A percentile compares a stretch with the other conserved stretches of the same genome.
These are phyloP conservation scores for Pythium monospermum DNA, from an alignment of 352 stramenopile genomes.

Conservation along the genomic window DNA sequence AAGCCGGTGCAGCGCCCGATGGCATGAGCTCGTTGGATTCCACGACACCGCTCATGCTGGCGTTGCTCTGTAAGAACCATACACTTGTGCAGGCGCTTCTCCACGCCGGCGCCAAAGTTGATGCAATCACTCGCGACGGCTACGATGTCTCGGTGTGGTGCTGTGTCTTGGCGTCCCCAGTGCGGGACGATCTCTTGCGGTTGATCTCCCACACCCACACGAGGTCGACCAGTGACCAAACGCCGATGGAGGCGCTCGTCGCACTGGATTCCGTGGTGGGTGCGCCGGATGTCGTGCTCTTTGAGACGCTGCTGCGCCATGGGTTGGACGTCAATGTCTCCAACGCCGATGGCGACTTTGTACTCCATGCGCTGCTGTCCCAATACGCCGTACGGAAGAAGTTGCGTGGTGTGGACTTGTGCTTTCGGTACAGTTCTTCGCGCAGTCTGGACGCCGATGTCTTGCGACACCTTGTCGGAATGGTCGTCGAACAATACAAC, in stretches of 20 bases:
- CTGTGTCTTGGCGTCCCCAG: slow-evolving; percentile 37
- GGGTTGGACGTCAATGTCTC: slow-evolving; percentile 59
- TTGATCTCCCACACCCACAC: slow-evolving; percentile 17
- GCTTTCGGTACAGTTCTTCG: slow-evolving; percentile 49
- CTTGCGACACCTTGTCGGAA: slow-evolving; percentile 20
- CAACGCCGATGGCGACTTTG: slow-evolving; percentile 50
- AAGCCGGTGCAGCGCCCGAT: slow-evolving; percentile 33
- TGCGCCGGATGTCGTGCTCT: slow-evolving; percentile 30
- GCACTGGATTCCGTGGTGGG: slow-evolving; percentile 34
- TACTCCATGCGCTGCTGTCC: slow-evolving; percentile 59
- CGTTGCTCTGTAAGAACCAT: slow-evolving; percentile 36
- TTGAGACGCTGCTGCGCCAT: slow-evolving; percentile 12
- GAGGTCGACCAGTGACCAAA: slow-evolving; percentile 12
- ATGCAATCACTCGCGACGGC: slow-evolving; percentile 51
- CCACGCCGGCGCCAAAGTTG: slow-evolving; percentile 28
- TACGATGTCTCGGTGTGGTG: slow-evolving; percentile 53
- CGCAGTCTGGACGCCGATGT: slow-evolving; percentile 15
- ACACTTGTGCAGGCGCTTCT: slow-evolving; percentile 24
- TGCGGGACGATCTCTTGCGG: slow-evolving; percentile 8
- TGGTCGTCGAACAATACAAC: slow-evolving; percentile 30
- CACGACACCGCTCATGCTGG: slow-evolving; percentile 54
- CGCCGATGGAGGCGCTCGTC: slow-evolving; percentile 19
- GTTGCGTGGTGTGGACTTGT: slow-evolving; percentile 51
- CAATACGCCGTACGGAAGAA: slow-evolving; percentile 38
- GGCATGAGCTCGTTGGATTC: slow-evolving; percentile 22